Evolutionary conservation across 2,329 filamentous ascomycete genomes (phyloP), one percentile per base, ranked within the genome.

Genomic region (Leptographium wingfieldii): DNA sequence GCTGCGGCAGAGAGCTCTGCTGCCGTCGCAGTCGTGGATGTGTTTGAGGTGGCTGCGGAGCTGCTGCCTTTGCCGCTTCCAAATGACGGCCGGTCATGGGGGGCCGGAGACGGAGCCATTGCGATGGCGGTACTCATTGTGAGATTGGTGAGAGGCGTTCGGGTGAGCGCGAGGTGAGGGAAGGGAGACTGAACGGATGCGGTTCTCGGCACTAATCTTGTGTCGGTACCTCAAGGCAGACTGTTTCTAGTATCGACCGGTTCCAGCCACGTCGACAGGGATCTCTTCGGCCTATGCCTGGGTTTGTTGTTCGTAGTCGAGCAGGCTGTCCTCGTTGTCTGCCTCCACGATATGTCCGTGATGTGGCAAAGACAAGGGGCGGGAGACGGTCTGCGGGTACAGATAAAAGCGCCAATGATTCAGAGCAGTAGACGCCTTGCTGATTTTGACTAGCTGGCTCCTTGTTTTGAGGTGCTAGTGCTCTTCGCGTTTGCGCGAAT

Each of bases 81-180:
- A 66, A 80, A 82, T n/a, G 78, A 76, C 61, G 80, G 74, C 70
- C 82, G 77, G 71, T 86, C 83, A 71, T 85, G 82, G 66, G 82
- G 83, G 73, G 82, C 83, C 68, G 83, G 83, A 70, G 83, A 85
- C 65, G 83, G 82, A 69, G 81, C 83, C 83, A 86, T 85, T 68
- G 83, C 81, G 70, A 86, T 80, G 72, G 81, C 82, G 71, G 83
- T 78, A 76, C 82, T 86, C 83, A 86, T 86, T 49, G 27, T 43
- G 55, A 57, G 54, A 22, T 35, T 22, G n/a, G 19, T 38, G 11
- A 55, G 33, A 38, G 22, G 33, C 31, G n/a, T 38, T 55, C 29
- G 22, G 10, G 38, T 22, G 52, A 55, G 52, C 19, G 52, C 22
- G 10, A 1, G 5, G 9, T 22, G 22, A 38, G 19, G n/a, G 16